These are phyloP conservation scores for Manihot esculenta DNA, from an alignment of 441 rosid genomes.

Conservation along the genomic window DNA sequence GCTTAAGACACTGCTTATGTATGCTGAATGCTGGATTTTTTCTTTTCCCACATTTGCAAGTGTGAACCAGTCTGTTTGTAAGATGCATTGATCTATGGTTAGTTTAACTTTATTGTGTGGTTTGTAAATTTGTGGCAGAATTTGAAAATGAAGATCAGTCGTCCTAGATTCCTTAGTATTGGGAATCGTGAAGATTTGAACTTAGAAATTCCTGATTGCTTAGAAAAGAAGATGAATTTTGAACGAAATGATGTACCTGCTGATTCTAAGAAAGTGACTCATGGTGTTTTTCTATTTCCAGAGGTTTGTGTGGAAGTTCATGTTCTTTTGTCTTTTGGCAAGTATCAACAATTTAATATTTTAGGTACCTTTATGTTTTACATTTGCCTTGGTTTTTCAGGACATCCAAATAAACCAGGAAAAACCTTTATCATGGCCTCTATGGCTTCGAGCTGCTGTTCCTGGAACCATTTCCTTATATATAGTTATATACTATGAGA, in stretches of 20 bases:
- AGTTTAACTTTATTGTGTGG: constrained; percentile 3
- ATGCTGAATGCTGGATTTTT: neutral
- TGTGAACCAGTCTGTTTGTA: neutral
- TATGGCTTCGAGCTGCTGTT: constrained; percentile 94
- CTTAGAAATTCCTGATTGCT: constrained; percentile 63
- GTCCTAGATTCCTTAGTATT: constrained; percentile 69
- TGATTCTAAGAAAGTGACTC: constrained; percentile 36
- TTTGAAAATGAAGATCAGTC: constrained; percentile 89
- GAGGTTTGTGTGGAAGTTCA: constrained; percentile 56
- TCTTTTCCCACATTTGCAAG: neutral
- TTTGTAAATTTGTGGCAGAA: constrained; percentile 52
- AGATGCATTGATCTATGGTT: constrained; percentile 11
- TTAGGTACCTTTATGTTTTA: constrained; percentile 24
- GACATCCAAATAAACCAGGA: constrained; percentile 56
- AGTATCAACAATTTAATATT: constrained; percentile 20
- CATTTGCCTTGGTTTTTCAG: constrained; percentile 44
- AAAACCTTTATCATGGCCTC: constrained; percentile 74
- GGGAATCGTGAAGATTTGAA: constrained; percentile 59
- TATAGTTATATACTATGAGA: constrained; percentile 80
- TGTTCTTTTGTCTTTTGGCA: constrained; percentile 20
- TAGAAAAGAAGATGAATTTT: constrained; percentile 46
- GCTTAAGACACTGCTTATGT: neutral
- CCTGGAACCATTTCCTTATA: constrained; percentile 73
- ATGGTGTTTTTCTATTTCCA: constrained; percentile 67
- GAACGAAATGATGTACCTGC: constrained; percentile 34